These are phyloP conservation scores for Dendrostoma leiphaemia DNA, from an alignment of 2,329 filamentous ascomycete species.

Conservation along the genomic window DNA sequence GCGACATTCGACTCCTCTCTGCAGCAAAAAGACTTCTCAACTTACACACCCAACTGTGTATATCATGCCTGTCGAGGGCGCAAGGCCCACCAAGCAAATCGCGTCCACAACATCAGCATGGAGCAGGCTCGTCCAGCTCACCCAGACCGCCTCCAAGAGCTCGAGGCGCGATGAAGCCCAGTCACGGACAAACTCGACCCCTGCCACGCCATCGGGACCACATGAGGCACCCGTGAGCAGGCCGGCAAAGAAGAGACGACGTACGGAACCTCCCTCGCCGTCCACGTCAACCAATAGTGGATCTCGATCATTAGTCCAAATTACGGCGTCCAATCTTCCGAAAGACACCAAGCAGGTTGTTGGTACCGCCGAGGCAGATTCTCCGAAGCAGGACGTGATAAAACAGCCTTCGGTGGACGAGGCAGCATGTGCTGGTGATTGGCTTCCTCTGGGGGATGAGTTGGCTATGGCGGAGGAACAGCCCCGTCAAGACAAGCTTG, in stretches of 20 bases:
- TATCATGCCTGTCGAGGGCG: background rate
- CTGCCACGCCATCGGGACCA: background rate
- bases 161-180: constrained; percentile 8
- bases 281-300: background rate
- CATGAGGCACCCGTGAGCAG: background rate
- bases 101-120: constrained; percentile 10
- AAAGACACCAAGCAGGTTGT: no score
- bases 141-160: constrained; percentile 10
- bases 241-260: constrained; percentile 1
- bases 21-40: background rate
- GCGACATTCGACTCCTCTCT: background rate
- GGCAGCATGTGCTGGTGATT: no score
- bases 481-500: no score
- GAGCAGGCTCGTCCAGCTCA: constrained; percentile 14
- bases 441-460: no score
- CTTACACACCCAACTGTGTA: background rate
- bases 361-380: no score
- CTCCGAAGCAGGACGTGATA: no score
- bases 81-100: background rate
- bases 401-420: no score
- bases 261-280: background rate
- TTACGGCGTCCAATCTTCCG: no score
- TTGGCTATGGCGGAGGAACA: no score
- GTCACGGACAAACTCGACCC: background rate
- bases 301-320: background rate